A percentile compares a stretch with the other conserved stretches of the same genome.
phyloP scores from a whole-genome alignment of 495 filamentous ascomycete genomes.

The Trichoderma orchidacearum region DNA sequence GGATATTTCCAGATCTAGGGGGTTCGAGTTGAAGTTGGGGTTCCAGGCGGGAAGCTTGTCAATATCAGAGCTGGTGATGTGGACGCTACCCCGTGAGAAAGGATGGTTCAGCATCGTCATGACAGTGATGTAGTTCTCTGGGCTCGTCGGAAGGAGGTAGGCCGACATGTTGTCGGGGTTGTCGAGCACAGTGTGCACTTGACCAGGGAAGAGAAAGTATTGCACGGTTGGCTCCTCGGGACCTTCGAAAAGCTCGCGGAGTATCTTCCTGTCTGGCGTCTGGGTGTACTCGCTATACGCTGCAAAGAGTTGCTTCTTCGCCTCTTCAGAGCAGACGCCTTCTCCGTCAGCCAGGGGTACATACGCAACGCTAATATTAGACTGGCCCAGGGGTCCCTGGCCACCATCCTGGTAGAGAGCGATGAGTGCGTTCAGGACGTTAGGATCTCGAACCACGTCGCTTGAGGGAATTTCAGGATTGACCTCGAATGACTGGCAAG shows the following conservation, averaged over 20 bases:
- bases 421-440: conserved; percentile 18
- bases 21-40: conserved; percentile 39
- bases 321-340: conserved; percentile 14
- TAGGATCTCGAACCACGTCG: conserved; percentile 28
- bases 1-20: conserved; percentile 35
- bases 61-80: conserved; percentile 30
- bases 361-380: conserved; percentile 26
- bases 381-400: conserved; percentile 23
- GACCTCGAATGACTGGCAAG: conserved; percentile 25
- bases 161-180: conserved; percentile 19
- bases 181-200: conserved; percentile 15
- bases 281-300: conserved; percentile 3
- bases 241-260: conserved; percentile 18
- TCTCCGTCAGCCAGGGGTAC: conserved; percentile 23
- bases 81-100: conserved; percentile 43
- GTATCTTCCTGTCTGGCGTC: conserved; percentile 2
- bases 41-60: conserved; percentile 29
- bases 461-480: conserved; percentile 23
- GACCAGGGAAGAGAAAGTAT: conserved; percentile 25
- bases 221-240: conserved; percentile 17
- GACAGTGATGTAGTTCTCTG: conserved; percentile 28
- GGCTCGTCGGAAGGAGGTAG: conserved; percentile 13
- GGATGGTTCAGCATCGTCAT: conserved; percentile 31
- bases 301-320: conserved; percentile 13
- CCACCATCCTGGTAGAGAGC: conserved; percentile 20